Evolutionary conservation across 176 grass and related monocot genomes (phyloP).

Genomic region (Saccharum spontaneum): DNA sequence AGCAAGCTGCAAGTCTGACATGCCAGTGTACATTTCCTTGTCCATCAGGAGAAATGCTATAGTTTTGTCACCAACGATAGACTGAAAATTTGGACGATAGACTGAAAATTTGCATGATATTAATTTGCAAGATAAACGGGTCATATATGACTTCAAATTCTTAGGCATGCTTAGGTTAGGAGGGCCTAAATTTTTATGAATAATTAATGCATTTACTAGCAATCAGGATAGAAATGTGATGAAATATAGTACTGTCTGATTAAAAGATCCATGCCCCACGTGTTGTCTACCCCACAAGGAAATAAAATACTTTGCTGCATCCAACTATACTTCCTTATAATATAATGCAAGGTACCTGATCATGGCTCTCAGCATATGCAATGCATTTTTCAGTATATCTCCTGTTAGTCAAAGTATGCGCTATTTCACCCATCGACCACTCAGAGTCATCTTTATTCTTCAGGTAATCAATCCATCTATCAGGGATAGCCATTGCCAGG

Average conservation of each 20-base stretch:
- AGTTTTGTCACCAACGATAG: conserved; percentile 98
- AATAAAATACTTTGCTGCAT: conserved; percentile 13
- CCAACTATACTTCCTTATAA: neutral
- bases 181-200: neutral
- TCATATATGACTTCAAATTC: conserved; percentile 18
- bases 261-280: neutral
- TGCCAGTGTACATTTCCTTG: conserved; percentile 96
- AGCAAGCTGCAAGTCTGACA: conserved; percentile 95
- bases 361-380: conserved; percentile 92
- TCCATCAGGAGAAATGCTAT: conserved; percentile 94
- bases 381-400: conserved; percentile 94
- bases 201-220: neutral
- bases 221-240: conserved; percentile 1
- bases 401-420: conserved; percentile 73
- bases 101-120: conserved; percentile 43
- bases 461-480: conserved; percentile 93
- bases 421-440: conserved; percentile 87
- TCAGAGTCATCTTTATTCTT: conserved; percentile 76
- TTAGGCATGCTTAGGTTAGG: conserved; percentile 14
- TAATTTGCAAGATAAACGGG: neutral
- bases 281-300: conserved; percentile 3
- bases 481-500: conserved; percentile 95
- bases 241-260: neutral
- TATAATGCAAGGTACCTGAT: conserved; percentile 65
- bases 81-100: conserved; percentile 65